Percentiles rank a stretch among this genome's conserved stretches.
These are phyloP conservation scores for Metarhizium guizhouense DNA, from an alignment of 2,329 filamentous ascomycete species.

Conservation along the genomic window DNA sequence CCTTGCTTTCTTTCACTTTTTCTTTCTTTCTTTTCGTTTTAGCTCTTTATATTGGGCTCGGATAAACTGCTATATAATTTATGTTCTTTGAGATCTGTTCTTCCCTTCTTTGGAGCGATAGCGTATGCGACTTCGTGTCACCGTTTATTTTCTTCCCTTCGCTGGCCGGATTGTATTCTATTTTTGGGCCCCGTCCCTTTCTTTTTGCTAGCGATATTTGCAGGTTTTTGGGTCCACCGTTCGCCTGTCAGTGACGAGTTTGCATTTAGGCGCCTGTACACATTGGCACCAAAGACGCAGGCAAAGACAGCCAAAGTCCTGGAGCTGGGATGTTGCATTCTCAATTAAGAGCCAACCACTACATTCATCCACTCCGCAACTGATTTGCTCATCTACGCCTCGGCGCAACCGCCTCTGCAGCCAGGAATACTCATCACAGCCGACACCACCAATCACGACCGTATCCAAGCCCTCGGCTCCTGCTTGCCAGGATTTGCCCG, in stretches of 20 bases:
- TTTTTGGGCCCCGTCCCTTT: too few species aligned
- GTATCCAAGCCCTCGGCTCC: not conserved
- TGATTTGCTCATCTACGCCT: constrained; percentile 3
- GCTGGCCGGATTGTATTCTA: too few species aligned
- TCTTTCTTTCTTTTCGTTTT: not conserved
- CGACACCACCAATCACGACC: constrained; percentile 3
- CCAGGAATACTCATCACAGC: not conserved
- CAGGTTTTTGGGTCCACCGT: too few species aligned
- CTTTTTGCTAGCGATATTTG: too few species aligned
- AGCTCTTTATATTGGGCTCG: not conserved
- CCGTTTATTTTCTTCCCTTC: not conserved
- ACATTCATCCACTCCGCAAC: not conserved
- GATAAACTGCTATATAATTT: not conserved
- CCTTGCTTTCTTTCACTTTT: not conserved
- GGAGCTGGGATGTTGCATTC: too few species aligned
- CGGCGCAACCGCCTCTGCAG: not conserved
- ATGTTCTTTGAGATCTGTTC: not conserved
- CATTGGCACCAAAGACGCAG: too few species aligned
- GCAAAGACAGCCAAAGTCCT: too few species aligned
- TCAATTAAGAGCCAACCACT: too few species aligned
- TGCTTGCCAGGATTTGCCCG: not conserved
- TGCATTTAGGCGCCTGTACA: too few species aligned
- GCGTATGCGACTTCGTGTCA: too few species aligned
- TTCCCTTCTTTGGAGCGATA: not conserved
- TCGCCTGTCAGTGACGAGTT: too few species aligned